Conservation (phyloP, 2,329 filamentous ascomycete species). For the Chrysosporium keratinophilum region DNA sequence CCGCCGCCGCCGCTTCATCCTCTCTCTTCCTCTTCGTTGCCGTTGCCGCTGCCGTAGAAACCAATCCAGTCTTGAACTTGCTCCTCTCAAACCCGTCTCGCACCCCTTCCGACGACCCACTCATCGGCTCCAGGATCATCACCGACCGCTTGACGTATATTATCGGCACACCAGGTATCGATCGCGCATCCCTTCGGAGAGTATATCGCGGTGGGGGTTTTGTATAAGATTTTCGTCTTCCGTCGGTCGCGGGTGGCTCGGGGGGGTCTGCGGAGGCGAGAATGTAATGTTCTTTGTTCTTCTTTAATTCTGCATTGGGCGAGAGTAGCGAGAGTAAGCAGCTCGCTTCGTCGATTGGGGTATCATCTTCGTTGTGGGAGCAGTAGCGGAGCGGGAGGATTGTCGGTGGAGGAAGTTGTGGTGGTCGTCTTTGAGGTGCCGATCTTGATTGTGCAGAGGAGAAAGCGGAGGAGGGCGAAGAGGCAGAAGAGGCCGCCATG, state of each 20-base stretch:
- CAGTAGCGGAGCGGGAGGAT: conserved; percentile 39
- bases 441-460: conserved; percentile 28
- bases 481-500: conserved; percentile 26
- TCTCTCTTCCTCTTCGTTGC: conserved; percentile 28
- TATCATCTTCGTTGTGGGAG: conserved; percentile 35
- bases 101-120: conserved; percentile 33
- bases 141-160: conserved; percentile 44
- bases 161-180: conserved; percentile 40
- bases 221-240: conserved; percentile 16
- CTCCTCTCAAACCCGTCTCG: conserved; percentile 37
- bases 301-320: conserved; percentile 28
- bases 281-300: conserved; percentile 41
- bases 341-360: conserved; percentile 35
- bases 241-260: conserved; percentile 2
- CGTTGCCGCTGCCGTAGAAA: conserved; percentile 16
- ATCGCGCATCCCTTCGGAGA: conserved; percentile 32
- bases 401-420: conserved; percentile 38
- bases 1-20: conserved; percentile 13
- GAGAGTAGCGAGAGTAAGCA: conserved; percentile 39
- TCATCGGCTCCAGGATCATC: conserved; percentile 42
- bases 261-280: conserved; percentile 35
- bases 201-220: conserved; percentile 26
- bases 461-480: conserved; percentile 12
- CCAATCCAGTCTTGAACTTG: conserved; percentile 38
- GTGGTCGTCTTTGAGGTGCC: conserved; percentile 31